Evolutionary conservation across 208 protist genomes (phyloP), one percentile per base, ranked within the genome.

Genomic region (Crithidia sp.): DNA sequence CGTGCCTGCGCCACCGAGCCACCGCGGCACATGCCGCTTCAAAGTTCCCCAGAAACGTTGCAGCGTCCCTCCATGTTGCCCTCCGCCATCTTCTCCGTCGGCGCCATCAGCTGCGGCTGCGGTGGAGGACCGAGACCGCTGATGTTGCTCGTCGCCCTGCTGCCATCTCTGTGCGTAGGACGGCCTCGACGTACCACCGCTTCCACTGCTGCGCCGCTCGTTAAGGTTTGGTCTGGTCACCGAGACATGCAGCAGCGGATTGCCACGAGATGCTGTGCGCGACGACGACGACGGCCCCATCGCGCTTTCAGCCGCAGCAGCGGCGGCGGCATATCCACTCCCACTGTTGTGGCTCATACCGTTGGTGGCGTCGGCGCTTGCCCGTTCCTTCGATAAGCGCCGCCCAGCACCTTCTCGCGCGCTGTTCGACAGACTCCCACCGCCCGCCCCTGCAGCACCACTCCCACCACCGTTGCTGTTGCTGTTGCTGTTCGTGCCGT

Each of bases 131-230:
- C 54, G 45, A 36, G 40, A 7, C 5, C 14, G 41, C 41, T 7
- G 58, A 7, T 36, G 36, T 36, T 13, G 1, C 67, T 53, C 57
- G 16, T 9, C 39, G n/a, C 67, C 9, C 37, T 57, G 41, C 45
- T 58, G 67, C 49, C 55, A 64, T 2, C 39, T 47, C 59, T 55
- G 70, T 16, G 61, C 28, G 16, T 53, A 74, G 5, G 68, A 56
- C 52, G 28, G 45, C 50, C 44, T 49, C 12, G 45, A 19, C 43
- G 43, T 43, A 54, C 44, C n/a, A 5, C 8, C 45, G 62, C 47
- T 36, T 4, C 16, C 45, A 49, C 45, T 49, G 9, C 45, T 14
- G 7, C 45, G 45, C 45, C 45, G 12, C 45, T 49, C 45, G 45
- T 13, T 7, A 13, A 14, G 45, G 7, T 13, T 49, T 49, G 45